Evolutionary conservation across 1,139 yeast species (phyloP).

Genomic region (Starmera stellimalicola): DNA sequence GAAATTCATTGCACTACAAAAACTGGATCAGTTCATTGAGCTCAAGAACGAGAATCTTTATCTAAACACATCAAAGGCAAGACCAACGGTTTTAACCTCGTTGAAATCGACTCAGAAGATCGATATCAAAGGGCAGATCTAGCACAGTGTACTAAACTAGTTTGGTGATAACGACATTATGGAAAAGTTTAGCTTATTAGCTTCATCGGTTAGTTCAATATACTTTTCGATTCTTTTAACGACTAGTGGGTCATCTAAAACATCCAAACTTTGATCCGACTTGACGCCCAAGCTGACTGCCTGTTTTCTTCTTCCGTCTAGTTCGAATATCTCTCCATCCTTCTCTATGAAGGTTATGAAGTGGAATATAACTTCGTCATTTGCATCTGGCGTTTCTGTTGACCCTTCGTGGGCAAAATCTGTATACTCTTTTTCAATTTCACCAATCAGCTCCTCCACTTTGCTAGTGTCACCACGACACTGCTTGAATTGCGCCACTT

Average conservation of each 20-base stretch:
- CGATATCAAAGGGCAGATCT: constrained; percentile 90
- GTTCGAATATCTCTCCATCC: constrained; percentile 60
- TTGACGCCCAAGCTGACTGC: constrained; percentile 56
- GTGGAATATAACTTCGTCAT: constrained; percentile 58
- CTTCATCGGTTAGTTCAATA: constrained; percentile 51
- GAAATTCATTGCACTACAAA: constrained; percentile 33
- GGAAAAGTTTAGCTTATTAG: constrained; percentile 52
- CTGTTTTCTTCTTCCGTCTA: constrained; percentile 83
- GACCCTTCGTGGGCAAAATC: constrained; percentile 45
- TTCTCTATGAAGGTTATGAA: constrained; percentile 64
- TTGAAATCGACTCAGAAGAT: constrained; percentile 46
- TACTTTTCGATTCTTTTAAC: constrained; percentile 53
- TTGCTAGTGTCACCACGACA: constrained; percentile 14
- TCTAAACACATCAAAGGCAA: constrained; percentile 35
- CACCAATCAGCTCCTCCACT: constrained; percentile 35
- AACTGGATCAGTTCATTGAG: constrained; percentile 30
- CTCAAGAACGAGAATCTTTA: constrained; percentile 24
- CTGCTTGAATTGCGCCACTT: constrained; percentile 9
- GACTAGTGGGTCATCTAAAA: constrained; percentile 45
- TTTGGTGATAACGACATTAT: constrained; percentile 48
- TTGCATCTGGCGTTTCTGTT: constrained; percentile 71
- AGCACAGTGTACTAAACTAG: constrained; percentile 11
- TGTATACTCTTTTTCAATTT: constrained; percentile 47
- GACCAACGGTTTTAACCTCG: constrained; percentile 34
- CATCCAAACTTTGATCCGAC: constrained; percentile 27